Evolutionary conservation across 768 basidiomycete species (phyloP).

Genomic region (Nidula microcarpa): DNA sequence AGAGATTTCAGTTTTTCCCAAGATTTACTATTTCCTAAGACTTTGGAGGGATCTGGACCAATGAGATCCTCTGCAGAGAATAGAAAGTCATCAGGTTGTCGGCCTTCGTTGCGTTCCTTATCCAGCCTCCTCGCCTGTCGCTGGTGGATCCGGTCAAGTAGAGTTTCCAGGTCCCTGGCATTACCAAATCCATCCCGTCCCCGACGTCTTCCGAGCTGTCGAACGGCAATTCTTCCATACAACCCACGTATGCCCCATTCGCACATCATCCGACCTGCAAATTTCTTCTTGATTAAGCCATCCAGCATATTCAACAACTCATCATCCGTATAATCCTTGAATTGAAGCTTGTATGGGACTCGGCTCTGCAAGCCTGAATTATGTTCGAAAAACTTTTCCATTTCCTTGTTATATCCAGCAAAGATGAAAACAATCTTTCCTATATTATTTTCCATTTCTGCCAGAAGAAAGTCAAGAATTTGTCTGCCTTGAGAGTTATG

Average conservation of each 20-base stretch:
- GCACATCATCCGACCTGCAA: conserved; percentile 45
- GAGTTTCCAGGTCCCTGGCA: conserved; percentile 55
- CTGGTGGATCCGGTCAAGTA: conserved; percentile 41
- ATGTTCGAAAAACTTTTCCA: conserved; percentile 78
- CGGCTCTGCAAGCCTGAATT: conserved; percentile 69
- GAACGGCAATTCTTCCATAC: conserved; percentile 51
- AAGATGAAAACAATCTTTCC: conserved; percentile 67
- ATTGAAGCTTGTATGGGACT: conserved; percentile 59
- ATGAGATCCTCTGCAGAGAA: conserved; percentile 56
- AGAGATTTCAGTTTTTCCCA: conserved; percentile 51
- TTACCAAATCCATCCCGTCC: conserved; percentile 64
- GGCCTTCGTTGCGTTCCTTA: conserved; percentile 35
- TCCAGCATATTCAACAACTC: conserved; percentile 58
- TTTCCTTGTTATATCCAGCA: conserved; percentile 67
- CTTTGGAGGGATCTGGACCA: conserved; percentile 58
- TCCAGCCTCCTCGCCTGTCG: conserved; percentile 52
- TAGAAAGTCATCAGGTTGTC: conserved; percentile 43
- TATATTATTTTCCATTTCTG: conserved; percentile 71
- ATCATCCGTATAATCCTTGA: conserved; percentile 56
- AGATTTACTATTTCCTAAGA: conserved; percentile 37
- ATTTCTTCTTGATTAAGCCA: conserved; percentile 42
- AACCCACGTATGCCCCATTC: conserved; percentile 53
- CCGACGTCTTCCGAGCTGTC: conserved; percentile 60
- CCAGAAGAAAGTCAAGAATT: conserved; percentile 67
- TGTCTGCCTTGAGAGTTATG: conserved; percentile 47